phyloP scores from a whole-genome alignment of 139 green algal genomes.

The Ettlia oleoabundans region DNA sequence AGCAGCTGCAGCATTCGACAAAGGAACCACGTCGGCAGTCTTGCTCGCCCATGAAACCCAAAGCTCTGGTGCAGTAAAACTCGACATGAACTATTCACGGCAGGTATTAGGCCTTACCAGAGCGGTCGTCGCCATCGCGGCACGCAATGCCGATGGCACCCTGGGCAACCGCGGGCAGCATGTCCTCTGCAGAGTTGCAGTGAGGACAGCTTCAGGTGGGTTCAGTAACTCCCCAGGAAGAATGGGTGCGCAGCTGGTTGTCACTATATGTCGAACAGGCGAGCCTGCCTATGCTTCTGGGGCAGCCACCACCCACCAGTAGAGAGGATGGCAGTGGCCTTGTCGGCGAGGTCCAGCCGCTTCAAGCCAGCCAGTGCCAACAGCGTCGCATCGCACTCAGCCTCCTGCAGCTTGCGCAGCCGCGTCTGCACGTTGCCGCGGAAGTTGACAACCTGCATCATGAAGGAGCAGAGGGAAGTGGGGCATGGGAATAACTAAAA shows the following conservation, averaged over 20 bases:
- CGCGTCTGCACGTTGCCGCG: slow-evolving; percentile 97
- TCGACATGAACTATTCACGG: no score
- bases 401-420: slow-evolving; percentile 96
- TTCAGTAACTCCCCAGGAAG: no score
- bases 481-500: no score
- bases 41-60: no score
- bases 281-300: slow-evolving; percentile 56
- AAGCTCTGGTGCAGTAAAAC: no score
- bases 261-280: background rate
- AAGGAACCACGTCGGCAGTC: background rate
- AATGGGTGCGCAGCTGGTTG: background rate
- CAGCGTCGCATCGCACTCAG: slow-evolving; percentile 89
- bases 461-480: background rate
- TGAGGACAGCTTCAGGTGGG: no score
- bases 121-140: slow-evolving; percentile 81
- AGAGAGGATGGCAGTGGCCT: slow-evolving; percentile 88
- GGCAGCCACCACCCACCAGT: background rate
- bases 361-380: slow-evolving; percentile 96
- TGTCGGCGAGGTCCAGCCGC: slow-evolving; percentile 93
- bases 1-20: slow-evolving; percentile 39
- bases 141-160: slow-evolving; percentile 99
- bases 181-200: slow-evolving; percentile 79
- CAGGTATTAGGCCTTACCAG: slow-evolving; percentile 24
- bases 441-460: slow-evolving; percentile 96
- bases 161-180: slow-evolving; percentile 96